These are phyloP conservation scores for Penicillium robsamsonii DNA, from an alignment of 495 filamentous ascomycete genomes.

Conservation along the genomic window DNA sequence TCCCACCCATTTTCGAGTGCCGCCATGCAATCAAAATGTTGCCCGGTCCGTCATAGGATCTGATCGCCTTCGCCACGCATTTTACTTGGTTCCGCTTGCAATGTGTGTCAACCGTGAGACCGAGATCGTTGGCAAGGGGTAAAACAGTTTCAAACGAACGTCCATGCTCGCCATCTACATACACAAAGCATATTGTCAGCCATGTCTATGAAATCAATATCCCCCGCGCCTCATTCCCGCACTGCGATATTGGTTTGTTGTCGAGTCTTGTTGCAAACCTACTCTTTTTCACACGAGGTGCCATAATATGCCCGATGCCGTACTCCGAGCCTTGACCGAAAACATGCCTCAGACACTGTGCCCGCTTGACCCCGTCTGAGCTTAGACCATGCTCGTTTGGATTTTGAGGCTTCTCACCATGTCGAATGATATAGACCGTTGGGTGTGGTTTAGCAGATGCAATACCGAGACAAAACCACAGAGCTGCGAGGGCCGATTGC, in stretches of 20 bases:
- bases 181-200: slow-evolving; percentile 8
- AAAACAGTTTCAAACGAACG: slow-evolving; percentile 50
- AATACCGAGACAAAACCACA: slow-evolving; percentile 2
- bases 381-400: slow-evolving; percentile 39
- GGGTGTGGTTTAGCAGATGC: slow-evolving; percentile 14
- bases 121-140: slow-evolving; percentile 49
- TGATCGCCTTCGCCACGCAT: slow-evolving; percentile 26
- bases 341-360: slow-evolving; percentile 44
- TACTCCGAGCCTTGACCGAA: slow-evolving; percentile 45
- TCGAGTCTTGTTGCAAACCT: slow-evolving; percentile 8
- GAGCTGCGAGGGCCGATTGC: slow-evolving; percentile 1
- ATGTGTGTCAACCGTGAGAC: slow-evolving; percentile 43
- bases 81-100: slow-evolving; percentile 28
- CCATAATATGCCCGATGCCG: slow-evolving; percentile 49
- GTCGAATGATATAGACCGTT: slow-evolving; percentile 52
- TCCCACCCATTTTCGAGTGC: slow-evolving; percentile 23
- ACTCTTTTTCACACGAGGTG: slow-evolving; percentile 34
- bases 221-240: neutral
- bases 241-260: neutral
- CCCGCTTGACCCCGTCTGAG: slow-evolving; percentile 40
- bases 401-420: slow-evolving; percentile 51
- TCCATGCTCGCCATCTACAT: slow-evolving; percentile 41
- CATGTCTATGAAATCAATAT: neutral
- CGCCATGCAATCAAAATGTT: slow-evolving; percentile 38
- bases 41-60: slow-evolving; percentile 23